phyloP scores from a whole-genome alignment of 2,329 filamentous ascomycete genomes.

The Madurella mycetomatis region DNA sequence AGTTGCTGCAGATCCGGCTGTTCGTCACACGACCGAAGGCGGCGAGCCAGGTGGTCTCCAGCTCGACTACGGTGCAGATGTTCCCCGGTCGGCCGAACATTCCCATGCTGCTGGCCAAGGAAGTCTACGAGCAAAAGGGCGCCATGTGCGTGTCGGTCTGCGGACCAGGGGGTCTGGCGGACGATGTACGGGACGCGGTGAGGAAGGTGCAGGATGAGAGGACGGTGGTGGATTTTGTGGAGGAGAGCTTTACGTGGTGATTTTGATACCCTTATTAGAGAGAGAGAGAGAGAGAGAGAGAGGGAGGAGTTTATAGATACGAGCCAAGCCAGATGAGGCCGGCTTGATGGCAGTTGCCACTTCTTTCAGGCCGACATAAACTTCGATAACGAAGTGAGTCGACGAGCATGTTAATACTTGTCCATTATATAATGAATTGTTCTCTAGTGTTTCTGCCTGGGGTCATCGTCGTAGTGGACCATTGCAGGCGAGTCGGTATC shows the following conservation, averaged over 20 bases:
- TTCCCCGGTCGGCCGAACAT: slow-evolving; percentile 85
- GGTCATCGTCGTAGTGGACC: too few relatives aligned
- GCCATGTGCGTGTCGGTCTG: slow-evolving; percentile 85
- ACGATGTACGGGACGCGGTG: slow-evolving; percentile 69
- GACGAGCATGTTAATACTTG: too few relatives aligned
- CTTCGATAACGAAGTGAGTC: too few relatives aligned
- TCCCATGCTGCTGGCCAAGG: slow-evolving; percentile 70
- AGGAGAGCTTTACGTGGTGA: slow-evolving; percentile 71
- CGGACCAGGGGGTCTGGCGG: slow-evolving; percentile 68
- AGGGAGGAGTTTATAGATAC: neutral
- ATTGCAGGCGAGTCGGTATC: too few relatives aligned
- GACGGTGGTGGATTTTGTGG: slow-evolving; percentile 67
- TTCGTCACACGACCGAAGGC: slow-evolving; percentile 87
- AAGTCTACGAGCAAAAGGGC: slow-evolving; percentile 76
- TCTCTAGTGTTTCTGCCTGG: too few relatives aligned
- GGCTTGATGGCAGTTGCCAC: neutral
- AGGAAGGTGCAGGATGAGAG: slow-evolving; percentile 56
- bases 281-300: neutral
- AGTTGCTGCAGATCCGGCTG: slow-evolving; percentile 79
- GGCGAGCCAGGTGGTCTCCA: slow-evolving; percentile 73
- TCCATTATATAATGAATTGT: too few relatives aligned
- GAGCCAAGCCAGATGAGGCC: neutral
- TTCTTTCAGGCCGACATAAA: neutral
- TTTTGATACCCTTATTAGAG: neutral
- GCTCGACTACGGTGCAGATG: slow-evolving; percentile 81